Percentiles rank a stretch among this genome's conserved stretches.
phyloP scores from a whole-genome alignment of 257 asterid genomes.

The Nemophila menziesii region DNA sequence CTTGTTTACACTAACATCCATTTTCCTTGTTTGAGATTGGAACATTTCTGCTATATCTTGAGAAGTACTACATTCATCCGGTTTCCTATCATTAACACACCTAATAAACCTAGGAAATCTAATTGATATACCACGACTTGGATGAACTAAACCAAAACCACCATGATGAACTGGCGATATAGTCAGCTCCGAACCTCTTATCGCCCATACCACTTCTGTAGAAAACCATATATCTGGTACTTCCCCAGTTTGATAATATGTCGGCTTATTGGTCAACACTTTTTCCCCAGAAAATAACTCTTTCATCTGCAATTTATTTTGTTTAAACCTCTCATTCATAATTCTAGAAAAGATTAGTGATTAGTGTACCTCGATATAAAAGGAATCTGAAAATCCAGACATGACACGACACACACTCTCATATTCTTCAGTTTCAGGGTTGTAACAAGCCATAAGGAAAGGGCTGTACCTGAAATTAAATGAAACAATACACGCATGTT shows the following conservation, averaged over 20 bases:
- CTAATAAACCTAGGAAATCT: constrained; percentile 68
- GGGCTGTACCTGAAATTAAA: constrained; percentile 69
- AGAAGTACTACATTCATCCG: constrained; percentile 78
- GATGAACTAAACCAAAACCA: constrained; percentile 67
- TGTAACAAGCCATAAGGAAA: constrained; percentile 81
- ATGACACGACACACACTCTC: constrained; percentile 91
- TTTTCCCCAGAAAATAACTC: constrained; percentile 52
- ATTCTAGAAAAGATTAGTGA: constrained; percentile 4
- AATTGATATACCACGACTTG: constrained; percentile 73
- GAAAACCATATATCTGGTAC: constrained; percentile 76
- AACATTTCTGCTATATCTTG: constrained; percentile 65
- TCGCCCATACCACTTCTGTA: constrained; percentile 69
- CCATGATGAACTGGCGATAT: constrained; percentile 80
- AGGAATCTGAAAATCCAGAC: constrained; percentile 89
- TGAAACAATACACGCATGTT: neutral
- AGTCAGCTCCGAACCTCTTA: constrained; percentile 74
- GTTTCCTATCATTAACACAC: constrained; percentile 46
- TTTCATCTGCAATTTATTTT: constrained; percentile 61
- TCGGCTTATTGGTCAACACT: constrained; percentile 47
- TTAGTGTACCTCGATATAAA: constrained; percentile 50
- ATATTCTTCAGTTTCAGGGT: constrained; percentile 74
- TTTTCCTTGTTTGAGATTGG: constrained; percentile 56
- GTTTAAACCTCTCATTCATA: no score
- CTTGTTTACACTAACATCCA: constrained; percentile 36
- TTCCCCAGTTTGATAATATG: constrained; percentile 64